These are phyloP conservation scores for Primulina huaijiensis DNA, from an alignment of 257 asterid genomes.

Conservation along the genomic window DNA sequence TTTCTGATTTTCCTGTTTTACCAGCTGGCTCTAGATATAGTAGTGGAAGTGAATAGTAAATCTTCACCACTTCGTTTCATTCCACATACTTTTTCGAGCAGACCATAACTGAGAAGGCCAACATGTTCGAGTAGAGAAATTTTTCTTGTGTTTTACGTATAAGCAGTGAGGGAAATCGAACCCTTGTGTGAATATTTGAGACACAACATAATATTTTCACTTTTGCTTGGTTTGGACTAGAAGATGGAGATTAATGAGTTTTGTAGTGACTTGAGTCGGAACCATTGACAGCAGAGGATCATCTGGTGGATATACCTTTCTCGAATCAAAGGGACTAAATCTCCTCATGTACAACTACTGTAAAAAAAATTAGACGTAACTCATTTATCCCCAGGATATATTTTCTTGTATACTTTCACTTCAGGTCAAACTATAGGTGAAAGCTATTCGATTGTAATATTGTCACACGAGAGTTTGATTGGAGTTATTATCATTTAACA, in stretches of 20 bases:
- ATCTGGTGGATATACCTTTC: slow-evolving; percentile 32
- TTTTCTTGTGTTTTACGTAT: slow-evolving; percentile 18
- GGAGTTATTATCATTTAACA: slow-evolving; percentile 14
- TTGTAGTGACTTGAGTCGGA: slow-evolving; percentile 34
- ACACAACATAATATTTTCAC: slow-evolving; percentile 30
- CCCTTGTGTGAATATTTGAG: slow-evolving; percentile 52
- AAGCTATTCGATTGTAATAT: slow-evolving; percentile 34
- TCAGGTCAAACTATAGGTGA: slow-evolving; percentile 34
- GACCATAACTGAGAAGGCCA: slow-evolving; percentile 38
- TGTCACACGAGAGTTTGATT: slow-evolving; percentile 32
- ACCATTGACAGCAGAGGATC: slow-evolving; percentile 28
- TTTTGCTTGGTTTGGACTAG: slow-evolving; percentile 29
- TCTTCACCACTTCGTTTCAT: slow-evolving; percentile 16
- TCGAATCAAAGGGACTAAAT: slow-evolving; percentile 32
- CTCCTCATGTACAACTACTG: slow-evolving; percentile 35
- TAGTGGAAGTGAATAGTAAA: slow-evolving; percentile 75
- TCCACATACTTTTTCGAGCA: slow-evolving; percentile 22
- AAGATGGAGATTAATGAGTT: slow-evolving; percentile 28
- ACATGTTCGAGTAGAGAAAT: slow-evolving; percentile 28
- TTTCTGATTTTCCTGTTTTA: slow-evolving; percentile 19
- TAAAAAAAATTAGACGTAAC: slow-evolving; percentile 36
- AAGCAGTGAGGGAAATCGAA: slow-evolving; percentile 31
- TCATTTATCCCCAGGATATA: slow-evolving; percentile 33
- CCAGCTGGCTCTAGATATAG: slow-evolving; percentile 63
- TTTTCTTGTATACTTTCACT: slow-evolving; percentile 30